These are phyloP conservation scores for Fusarium sp. DNA, from an alignment of 2,329 filamentous ascomycete genomes.

Conservation along the genomic window DNA sequence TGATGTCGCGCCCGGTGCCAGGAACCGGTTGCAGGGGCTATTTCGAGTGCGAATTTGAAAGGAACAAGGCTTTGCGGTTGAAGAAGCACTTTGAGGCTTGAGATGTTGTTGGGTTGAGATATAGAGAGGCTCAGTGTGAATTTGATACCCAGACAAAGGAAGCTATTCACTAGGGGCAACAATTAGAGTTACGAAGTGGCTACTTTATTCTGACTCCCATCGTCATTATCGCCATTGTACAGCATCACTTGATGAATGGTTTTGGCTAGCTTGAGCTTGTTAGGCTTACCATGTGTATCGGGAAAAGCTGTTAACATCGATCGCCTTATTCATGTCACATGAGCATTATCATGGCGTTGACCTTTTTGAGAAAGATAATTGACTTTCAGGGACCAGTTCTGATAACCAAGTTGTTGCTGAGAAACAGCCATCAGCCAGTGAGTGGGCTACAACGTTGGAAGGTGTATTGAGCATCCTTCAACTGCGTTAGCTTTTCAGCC, in stretches of 20 bases:
- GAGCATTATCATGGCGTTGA: not conserved
- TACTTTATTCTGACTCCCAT: not conserved
- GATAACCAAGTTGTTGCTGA: not conserved
- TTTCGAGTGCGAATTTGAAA: slow-evolving; percentile 28
- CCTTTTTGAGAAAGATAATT: not conserved
- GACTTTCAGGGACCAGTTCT: not conserved
- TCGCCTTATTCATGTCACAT: slow-evolving; percentile 18
- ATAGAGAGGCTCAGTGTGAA: not conserved
- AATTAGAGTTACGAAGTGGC: not conserved
- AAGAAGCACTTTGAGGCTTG: not conserved
- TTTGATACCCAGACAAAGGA: not conserved
- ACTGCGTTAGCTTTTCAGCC: not conserved
- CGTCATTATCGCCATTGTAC: not conserved
- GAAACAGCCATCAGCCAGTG: not conserved
- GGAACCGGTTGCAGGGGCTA: slow-evolving; percentile 34
- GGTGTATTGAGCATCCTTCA: not conserved
- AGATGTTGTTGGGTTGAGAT: not conserved
- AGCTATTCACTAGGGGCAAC: not conserved
- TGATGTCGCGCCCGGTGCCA: slow-evolving; percentile 34
- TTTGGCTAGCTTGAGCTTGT: not conserved
- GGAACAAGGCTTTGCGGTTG: not conserved
- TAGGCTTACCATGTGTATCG: slow-evolving; percentile 2
- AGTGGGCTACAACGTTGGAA: not conserved
- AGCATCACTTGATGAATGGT: slow-evolving; percentile 4
- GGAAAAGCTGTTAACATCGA: slow-evolving; percentile 20